Percentiles rank a stretch among this genome's conserved stretches.
Conservation (phyloP, 1,139 yeast species). For the Magnusiomyces magnusii region DNA sequence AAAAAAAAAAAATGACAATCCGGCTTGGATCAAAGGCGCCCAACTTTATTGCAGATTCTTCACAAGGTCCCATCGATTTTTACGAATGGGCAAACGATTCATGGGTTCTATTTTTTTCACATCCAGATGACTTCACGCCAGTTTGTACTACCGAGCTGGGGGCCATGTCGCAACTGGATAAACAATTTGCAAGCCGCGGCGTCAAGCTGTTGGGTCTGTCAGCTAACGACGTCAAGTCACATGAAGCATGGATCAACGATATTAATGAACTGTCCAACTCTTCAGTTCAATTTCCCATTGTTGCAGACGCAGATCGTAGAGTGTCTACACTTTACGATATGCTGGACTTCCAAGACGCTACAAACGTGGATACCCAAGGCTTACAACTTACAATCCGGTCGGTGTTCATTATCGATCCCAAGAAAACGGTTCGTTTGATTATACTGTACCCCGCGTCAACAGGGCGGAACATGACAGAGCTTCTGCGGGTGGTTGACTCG, state of each 20-base stretch:
- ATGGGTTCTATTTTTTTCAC: constrained; percentile 78
- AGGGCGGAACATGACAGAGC: constrained; percentile 86
- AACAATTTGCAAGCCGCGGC: constrained; percentile 68
- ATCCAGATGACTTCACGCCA: constrained; percentile 85
- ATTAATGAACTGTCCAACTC: constrained; percentile 71
- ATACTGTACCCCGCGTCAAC: constrained; percentile 78
- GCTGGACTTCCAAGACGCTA: constrained; percentile 63
- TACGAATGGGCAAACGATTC: constrained; percentile 66
- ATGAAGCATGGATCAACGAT: constrained; percentile 75
- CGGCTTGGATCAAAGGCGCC: constrained; percentile 70
- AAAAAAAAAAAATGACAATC: constrained; percentile 26
- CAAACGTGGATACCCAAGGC: constrained; percentile 52
- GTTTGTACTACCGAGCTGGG: constrained; percentile 89
- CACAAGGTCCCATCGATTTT: constrained; percentile 67
- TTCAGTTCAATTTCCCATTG: constrained; percentile 62
- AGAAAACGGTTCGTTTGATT: constrained; percentile 62
- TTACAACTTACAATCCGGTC: constrained; percentile 68
- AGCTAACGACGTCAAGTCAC: constrained; percentile 63
- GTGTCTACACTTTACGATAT: constrained; percentile 65
- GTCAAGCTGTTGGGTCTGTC: constrained; percentile 75
- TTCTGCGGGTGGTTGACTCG: constrained; percentile 71
- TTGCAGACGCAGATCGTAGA: constrained; percentile 68
- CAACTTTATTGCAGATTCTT: constrained; percentile 65
- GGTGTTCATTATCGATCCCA: constrained; percentile 76
- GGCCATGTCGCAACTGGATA: constrained; percentile 76